These are phyloP conservation scores for Fusarium multiceps DNA, from an alignment of 2,329 filamentous ascomycete genomes.

Conservation along the genomic window DNA sequence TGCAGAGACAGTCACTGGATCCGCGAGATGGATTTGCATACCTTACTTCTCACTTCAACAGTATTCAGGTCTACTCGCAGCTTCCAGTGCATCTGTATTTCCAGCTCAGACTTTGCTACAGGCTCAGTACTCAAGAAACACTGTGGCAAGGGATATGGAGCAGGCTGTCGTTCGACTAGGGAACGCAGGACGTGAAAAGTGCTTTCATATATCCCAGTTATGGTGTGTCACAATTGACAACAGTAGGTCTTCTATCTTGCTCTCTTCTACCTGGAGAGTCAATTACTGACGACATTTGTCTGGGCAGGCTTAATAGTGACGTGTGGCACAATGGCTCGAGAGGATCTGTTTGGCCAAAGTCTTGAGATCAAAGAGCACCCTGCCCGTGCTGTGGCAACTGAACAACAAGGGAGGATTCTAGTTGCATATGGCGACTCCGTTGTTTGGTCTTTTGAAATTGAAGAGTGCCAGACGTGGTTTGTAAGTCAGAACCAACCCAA, in stretches of 20 bases:
- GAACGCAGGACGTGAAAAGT: conserved; percentile 51
- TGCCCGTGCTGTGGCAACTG: conserved; percentile 30
- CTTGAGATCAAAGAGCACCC: conserved; percentile 50
- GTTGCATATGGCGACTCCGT: conserved; percentile 52
- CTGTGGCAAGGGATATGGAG: conserved; percentile 56
- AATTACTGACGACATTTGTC: background rate
- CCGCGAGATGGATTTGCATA: conserved; percentile 57
- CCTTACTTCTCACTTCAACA: conserved; percentile 61
- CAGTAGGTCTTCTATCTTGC: conserved; percentile 46
- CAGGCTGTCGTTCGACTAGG: conserved; percentile 58
- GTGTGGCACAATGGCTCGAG: conserved; percentile 53
- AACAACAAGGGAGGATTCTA: conserved; percentile 45
- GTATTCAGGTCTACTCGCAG: conserved; percentile 54
- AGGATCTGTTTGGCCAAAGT: conserved; percentile 49
- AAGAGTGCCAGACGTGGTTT: conserved; percentile 60
- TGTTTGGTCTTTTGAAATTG: conserved; percentile 53
- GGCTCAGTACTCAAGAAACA: conserved; percentile 54
- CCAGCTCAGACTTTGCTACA: conserved; percentile 59
- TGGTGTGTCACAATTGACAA: conserved; percentile 61
- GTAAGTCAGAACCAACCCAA: conserved; percentile 46
- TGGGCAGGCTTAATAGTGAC: conserved; percentile 54
- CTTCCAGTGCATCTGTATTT: conserved; percentile 50
- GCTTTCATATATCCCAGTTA: conserved; percentile 61
- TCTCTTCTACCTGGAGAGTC: background rate
- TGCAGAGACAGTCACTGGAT: conserved; percentile 15